Evolutionary conservation across 768 basidiomycete species (phyloP).

Genomic region (Hemileccinum impolitum): DNA sequence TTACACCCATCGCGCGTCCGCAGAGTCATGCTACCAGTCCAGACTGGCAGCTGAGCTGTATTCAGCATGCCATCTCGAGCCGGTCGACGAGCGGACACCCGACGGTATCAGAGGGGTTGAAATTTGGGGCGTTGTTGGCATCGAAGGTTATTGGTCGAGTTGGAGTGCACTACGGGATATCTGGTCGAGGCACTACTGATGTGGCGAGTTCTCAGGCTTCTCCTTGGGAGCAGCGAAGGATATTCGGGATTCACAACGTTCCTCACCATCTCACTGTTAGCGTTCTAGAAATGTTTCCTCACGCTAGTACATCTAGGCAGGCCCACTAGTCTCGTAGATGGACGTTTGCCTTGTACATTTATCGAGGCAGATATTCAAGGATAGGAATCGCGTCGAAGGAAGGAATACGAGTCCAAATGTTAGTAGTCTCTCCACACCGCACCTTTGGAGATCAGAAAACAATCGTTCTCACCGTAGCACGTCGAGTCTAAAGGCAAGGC

Average conservation of each 20-base stretch:
- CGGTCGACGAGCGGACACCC: slow-evolving; percentile 27
- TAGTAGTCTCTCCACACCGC: background rate
- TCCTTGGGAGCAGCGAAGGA: slow-evolving; percentile 35
- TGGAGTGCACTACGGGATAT: slow-evolving; percentile 24
- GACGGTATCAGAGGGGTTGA: slow-evolving; percentile 48
- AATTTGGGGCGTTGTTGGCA: slow-evolving; percentile 47
- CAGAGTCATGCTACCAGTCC: background rate
- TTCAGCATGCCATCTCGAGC: slow-evolving; percentile 6
- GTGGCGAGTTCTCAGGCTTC: slow-evolving; percentile 33
- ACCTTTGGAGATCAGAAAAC: too few species aligned
- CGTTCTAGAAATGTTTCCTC: background rate
- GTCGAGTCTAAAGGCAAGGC: too few species aligned
- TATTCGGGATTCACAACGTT: slow-evolving; percentile 6
- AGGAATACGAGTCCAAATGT: too few species aligned
- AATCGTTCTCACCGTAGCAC: too few species aligned
- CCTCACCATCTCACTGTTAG: background rate
- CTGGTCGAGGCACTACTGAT: slow-evolving; percentile 14
- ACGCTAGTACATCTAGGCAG: slow-evolving; percentile 11
- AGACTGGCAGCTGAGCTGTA: slow-evolving; percentile 14
- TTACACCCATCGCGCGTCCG: slow-evolving; percentile 18
- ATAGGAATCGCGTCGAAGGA: too few species aligned
- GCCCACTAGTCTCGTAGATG: slow-evolving; percentile 2
- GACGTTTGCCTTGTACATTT: background rate
- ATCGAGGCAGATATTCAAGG: too few species aligned
- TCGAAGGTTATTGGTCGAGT: slow-evolving; percentile 40